These are phyloP conservation scores for Astrothelium macrocarpum DNA, from an alignment of 495 filamentous ascomycete genomes.

Conservation along the genomic window DNA sequence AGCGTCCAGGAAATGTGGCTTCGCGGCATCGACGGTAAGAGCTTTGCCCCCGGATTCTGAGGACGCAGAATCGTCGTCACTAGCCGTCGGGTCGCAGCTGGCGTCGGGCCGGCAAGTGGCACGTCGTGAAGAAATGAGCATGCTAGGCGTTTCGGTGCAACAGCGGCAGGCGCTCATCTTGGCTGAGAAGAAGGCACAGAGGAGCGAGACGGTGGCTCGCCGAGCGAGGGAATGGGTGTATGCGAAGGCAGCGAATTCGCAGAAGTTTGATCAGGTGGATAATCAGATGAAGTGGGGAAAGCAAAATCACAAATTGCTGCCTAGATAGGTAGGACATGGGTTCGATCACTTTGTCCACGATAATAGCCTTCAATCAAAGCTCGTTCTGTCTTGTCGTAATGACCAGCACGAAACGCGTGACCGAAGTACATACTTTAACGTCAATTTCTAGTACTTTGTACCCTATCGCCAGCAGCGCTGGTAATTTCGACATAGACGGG, in stretches of 20 bases:
- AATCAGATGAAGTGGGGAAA: constrained; percentile 19
- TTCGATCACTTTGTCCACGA: neutral
- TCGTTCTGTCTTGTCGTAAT: too few species aligned
- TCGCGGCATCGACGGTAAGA: constrained; percentile 8
- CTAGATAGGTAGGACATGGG: constrained; percentile 5
- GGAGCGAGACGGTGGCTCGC: constrained; percentile 18
- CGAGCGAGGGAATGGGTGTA: constrained; percentile 19
- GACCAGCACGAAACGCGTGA: too few species aligned
- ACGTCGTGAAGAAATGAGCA: constrained; percentile 21
- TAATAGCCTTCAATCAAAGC: too few species aligned
- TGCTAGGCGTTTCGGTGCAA: constrained; percentile 18
- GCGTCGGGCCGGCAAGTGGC: constrained; percentile 17
- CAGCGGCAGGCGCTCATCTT: constrained; percentile 17
- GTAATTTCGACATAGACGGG: too few species aligned
- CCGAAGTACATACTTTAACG: too few species aligned
- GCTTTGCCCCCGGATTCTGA: constrained; percentile 15
- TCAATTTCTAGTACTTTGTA: too few species aligned
- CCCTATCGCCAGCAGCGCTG: too few species aligned
- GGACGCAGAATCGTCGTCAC: constrained; percentile 16
- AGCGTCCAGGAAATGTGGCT: constrained; percentile 10
- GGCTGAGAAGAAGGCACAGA: constrained; percentile 23
- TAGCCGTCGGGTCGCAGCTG: constrained; percentile 12
- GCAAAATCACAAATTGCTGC: constrained; percentile 20
- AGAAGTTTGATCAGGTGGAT: constrained; percentile 22
- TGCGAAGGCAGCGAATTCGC: constrained; percentile 18